Conservation (phyloP, 768 basidiomycete species). For the Hebeloma cylindrosporum region DNA sequence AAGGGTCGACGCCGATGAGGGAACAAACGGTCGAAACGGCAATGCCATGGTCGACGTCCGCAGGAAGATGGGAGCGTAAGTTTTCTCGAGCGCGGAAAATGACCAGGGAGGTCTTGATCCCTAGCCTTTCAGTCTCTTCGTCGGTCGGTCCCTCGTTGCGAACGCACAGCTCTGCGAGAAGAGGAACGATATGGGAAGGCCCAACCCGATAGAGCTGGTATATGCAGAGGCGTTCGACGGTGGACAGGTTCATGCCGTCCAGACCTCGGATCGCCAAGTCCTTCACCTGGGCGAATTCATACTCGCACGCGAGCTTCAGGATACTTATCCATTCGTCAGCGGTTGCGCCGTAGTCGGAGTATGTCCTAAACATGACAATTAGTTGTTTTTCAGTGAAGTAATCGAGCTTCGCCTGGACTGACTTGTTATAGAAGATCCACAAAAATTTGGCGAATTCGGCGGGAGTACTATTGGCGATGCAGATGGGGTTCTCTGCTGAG, state of each 20-base stretch:
- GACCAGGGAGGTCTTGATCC: constrained; percentile 49
- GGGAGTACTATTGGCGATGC: constrained; percentile 41
- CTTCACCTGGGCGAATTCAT: constrained; percentile 55
- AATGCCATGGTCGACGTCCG: constrained; percentile 13
- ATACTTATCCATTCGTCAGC: constrained; percentile 59
- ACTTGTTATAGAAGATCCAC: constrained; percentile 68
- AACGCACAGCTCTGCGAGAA: constrained; percentile 51
- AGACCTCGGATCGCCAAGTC: constrained; percentile 57
- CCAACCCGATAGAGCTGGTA: constrained; percentile 54
- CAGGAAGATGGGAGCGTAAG: constrained; percentile 29
- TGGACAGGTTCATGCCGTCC: constrained; percentile 25
- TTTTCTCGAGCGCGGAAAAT: constrained; percentile 53
- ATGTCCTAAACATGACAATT: constrained; percentile 38
- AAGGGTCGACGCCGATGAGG: constrained; percentile 10
- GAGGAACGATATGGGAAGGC: constrained; percentile 44
- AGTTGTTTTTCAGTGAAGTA: neutral
- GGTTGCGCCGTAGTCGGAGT: constrained; percentile 50
- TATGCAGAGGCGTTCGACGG: constrained; percentile 37
- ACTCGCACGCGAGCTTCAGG: constrained; percentile 53
- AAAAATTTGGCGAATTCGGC: constrained; percentile 55
- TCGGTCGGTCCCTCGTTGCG: constrained; percentile 51
- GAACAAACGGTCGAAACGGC: constrained; percentile 10
- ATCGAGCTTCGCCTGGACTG: constrained; percentile 18
- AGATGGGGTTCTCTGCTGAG: constrained; percentile 36
- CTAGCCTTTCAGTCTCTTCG: constrained; percentile 53